Percentiles rank a stretch among this genome's conserved stretches.
phyloP scores from a whole-genome alignment of 108 stramenopile species.

The Nitzschia sp. region DNA sequence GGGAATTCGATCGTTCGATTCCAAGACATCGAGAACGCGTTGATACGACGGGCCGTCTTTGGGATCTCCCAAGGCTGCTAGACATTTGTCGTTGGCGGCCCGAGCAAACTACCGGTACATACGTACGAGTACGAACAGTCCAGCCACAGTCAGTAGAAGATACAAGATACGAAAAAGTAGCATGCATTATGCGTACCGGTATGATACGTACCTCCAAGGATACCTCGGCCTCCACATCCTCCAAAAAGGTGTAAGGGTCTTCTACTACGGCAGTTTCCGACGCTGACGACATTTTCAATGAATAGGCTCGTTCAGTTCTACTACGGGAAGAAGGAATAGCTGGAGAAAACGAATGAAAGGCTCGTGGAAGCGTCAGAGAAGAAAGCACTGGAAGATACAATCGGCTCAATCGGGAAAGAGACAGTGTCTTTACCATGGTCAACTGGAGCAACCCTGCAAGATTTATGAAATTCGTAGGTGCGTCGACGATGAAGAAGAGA shows the following conservation, averaged over 20 bases:
- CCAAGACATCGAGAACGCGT: constrained; percentile 55
- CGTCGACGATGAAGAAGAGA: no score
- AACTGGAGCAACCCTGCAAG: no score
- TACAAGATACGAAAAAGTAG: neutral
- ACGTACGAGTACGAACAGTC: neutral
- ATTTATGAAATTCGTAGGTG: no score
- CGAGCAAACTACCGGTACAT: constrained; percentile 48
- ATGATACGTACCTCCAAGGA: constrained; percentile 39
- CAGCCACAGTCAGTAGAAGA: neutral
- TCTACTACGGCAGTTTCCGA: constrained; percentile 26
- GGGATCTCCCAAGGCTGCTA: constrained; percentile 66
- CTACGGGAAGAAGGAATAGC: neutral
- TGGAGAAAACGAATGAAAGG: neutral
- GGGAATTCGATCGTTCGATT: constrained; percentile 75
- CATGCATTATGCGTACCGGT: neutral
- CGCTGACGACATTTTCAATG: neutral
- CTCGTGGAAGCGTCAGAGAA: neutral
- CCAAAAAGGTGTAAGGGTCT: constrained; percentile 80
- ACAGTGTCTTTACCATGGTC: neutral
- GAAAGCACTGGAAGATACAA: neutral
- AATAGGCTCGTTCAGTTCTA: neutral
- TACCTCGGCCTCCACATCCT: constrained; percentile 79
- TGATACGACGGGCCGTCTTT: constrained; percentile 47
- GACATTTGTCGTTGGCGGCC: constrained; percentile 66
- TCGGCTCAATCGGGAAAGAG: neutral